phyloP scores from a whole-genome alignment of 2,329 filamentous ascomycete species.

The Pseudofabraea citricarpa region DNA sequence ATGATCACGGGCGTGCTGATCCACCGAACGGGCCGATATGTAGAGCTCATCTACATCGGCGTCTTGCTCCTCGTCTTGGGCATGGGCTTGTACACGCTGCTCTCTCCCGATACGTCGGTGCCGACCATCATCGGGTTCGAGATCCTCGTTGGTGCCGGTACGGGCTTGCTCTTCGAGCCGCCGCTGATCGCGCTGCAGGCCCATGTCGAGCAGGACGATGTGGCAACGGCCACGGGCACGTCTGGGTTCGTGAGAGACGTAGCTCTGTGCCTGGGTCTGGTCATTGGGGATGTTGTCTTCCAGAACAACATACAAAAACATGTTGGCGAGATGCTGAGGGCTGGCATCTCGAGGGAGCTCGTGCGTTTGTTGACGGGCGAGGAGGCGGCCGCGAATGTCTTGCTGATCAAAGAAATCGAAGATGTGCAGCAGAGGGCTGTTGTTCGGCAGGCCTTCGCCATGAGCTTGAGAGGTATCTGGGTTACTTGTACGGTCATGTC shows the following conservation, averaged over 20 bases:
- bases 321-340: neutral
- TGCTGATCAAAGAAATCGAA: neutral
- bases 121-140: neutral
- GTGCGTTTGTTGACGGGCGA: neutral
- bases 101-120: neutral
- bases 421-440: neutral
- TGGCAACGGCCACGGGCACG: neutral
- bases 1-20: constrained; percentile 47
- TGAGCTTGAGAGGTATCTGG: neutral
- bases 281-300: neutral
- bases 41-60: neutral
- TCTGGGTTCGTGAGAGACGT: neutral
- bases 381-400: neutral
- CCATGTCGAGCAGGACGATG: neutral
- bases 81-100: neutral
- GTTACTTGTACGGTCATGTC: neutral
- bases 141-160: neutral
- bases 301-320: neutral
- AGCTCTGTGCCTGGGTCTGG: neutral
- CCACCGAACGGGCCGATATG: constrained; percentile 50
- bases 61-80: neutral
- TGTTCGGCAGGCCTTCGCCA: neutral
- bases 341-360: neutral
- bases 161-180: neutral
- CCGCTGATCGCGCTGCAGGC: neutral